Evolutionary conservation across 2,329 filamentous ascomycete genomes (phyloP).

Genomic region (Talaromyces sp.): DNA sequence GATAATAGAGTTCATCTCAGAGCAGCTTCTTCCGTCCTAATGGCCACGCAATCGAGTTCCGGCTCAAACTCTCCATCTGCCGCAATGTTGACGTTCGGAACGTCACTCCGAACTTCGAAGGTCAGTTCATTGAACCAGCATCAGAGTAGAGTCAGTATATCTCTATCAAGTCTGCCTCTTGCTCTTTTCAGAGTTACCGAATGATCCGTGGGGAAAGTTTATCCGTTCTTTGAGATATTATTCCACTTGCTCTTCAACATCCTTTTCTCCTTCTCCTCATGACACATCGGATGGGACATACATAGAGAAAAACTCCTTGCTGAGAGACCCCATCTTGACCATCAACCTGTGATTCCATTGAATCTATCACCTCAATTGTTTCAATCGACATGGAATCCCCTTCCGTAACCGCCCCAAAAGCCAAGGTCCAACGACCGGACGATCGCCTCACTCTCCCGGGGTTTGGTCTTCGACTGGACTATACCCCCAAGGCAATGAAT

Average conservation of each 20-base stretch:
- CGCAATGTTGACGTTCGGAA: conserved; percentile 18
- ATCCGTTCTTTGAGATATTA: background rate
- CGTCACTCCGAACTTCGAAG: background rate
- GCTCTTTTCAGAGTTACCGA: conserved; percentile 3
- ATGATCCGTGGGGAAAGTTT: conserved; percentile 9
- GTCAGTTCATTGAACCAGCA: background rate
- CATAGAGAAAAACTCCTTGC: background rate
- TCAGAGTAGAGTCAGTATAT: background rate
- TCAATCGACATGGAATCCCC: conserved; percentile 8
- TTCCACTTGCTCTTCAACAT: background rate
- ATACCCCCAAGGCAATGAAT: conserved; percentile 23
- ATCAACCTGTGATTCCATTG: background rate
- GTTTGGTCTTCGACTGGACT: conserved; percentile 32
- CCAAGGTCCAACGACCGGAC: conserved; percentile 17
- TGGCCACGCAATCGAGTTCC: conserved; percentile 16
- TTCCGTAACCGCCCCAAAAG: background rate
- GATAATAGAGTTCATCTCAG: background rate
- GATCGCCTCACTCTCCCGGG: conserved; percentile 31
- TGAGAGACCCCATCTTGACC: background rate
- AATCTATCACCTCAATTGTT: background rate
- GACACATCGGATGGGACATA: background rate
- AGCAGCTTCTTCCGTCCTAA: background rate
- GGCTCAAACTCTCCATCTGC: background rate
- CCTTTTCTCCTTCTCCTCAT: background rate
- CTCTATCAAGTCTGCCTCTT: background rate